Percentiles rank a stretch among this genome's conserved stretches.
These are phyloP conservation scores for Psilocybe cyanescens DNA, from an alignment of 768 basidiomycete species.

Conservation along the genomic window DNA sequence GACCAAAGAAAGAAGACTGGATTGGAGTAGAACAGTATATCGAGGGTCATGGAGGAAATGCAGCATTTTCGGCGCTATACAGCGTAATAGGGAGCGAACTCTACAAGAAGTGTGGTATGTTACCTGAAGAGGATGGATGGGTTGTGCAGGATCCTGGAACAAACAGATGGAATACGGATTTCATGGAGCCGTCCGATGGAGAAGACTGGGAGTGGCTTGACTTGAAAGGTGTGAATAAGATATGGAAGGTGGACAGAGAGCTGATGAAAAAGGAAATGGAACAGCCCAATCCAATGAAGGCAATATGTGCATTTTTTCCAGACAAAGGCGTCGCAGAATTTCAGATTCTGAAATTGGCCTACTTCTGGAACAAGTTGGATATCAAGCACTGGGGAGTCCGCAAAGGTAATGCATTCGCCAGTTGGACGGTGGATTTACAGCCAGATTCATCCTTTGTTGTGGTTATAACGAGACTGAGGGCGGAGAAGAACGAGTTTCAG, in stretches of 20 bases:
- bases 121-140: constrained; percentile 42
- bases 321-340: constrained; percentile 30
- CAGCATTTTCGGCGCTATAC: constrained; percentile 28
- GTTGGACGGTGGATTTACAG: constrained; percentile 29
- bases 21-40: neutral
- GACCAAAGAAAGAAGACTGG: constrained; percentile 25
- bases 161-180: constrained; percentile 39
- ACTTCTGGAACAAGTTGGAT: constrained; percentile 20
- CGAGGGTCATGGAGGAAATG: constrained; percentile 9
- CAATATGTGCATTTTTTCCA: constrained; percentile 28
- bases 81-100: constrained; percentile 30
- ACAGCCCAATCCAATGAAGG: neutral
- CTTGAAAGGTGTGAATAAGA: constrained; percentile 29
- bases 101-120: constrained; percentile 25
- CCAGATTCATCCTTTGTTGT: constrained; percentile 18
- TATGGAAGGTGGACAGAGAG: constrained; percentile 43
- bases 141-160: constrained; percentile 33
- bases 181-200: neutral
- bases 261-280: constrained; percentile 38
- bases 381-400: constrained; percentile 17
- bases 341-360: constrained; percentile 24
- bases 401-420: constrained; percentile 20
- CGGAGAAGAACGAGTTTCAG: constrained; percentile 29
- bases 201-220: constrained; percentile 31
- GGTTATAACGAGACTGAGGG: constrained; percentile 30